Percentiles rank a stretch among this genome's conserved stretches.
Conservation (phyloP, 306 rosid species). For the Fragaria vesca region DNA sequence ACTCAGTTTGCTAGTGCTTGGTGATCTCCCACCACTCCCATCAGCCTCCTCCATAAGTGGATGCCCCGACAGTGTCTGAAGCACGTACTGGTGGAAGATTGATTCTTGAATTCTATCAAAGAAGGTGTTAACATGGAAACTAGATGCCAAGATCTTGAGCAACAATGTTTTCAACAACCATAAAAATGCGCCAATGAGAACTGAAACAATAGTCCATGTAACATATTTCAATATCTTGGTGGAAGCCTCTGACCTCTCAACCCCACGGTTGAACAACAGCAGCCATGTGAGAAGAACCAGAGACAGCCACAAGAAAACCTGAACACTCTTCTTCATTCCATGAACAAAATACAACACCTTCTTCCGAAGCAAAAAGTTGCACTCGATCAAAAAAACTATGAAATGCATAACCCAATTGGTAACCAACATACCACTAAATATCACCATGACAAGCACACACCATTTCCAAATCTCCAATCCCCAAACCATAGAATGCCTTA, state of each 20-base stretch:
- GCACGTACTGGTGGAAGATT: constrained; percentile 72
- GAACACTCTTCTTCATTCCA: constrained; percentile 78
- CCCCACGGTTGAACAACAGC: constrained; percentile 47
- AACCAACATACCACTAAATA: constrained; percentile 70
- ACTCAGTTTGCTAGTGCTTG: constrained; percentile 53
- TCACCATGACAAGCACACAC: constrained; percentile 70
- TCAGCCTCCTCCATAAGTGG: constrained; percentile 63
- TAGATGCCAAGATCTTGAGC: constrained; percentile 69
- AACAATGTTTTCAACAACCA: constrained; percentile 67
- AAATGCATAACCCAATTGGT: constrained; percentile 71
- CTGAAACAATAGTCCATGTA: constrained; percentile 66
- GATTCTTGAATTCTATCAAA: constrained; percentile 92
- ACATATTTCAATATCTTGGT: constrained; percentile 41
- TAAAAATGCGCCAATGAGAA: constrained; percentile 67
- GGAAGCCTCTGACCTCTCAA: constrained; percentile 41
- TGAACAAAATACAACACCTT: constrained; percentile 88
- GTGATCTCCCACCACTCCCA: constrained; percentile 32
- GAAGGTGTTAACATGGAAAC: constrained; percentile 73
- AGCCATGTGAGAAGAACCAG: constrained; percentile 72
- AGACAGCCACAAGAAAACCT: constrained; percentile 66
- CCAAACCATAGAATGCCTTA: constrained; percentile 39
- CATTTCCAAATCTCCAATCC: constrained; percentile 77
- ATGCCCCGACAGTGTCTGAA: constrained; percentile 75
- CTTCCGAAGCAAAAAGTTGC: constrained; percentile 69
- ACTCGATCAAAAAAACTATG: constrained; percentile 73